Evolutionary conservation across 371 early-diverging fungal genomes (phyloP), one percentile per base, ranked within the genome.

Genomic region (Rhizomucor miehei): DNA sequence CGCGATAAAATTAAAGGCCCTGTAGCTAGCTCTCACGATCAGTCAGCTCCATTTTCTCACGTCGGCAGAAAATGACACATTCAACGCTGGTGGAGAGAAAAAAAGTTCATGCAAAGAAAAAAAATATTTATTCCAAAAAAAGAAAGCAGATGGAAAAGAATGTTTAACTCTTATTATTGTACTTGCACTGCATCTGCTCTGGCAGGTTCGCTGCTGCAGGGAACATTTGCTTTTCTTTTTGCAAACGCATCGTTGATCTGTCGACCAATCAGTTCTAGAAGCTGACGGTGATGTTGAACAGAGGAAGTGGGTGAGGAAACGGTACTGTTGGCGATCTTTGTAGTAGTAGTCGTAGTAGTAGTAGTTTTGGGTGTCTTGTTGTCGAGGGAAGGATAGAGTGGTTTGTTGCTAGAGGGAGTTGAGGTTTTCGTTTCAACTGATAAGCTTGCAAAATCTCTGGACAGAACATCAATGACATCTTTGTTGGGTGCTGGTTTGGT

Each of bases 391-490:
- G 41, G 41, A 19, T 41, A 41, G 6, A 41, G 19, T 41, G 41
- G 19, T 41, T 41, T 41, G 41, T 14, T 16, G 14, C 16, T 41
- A 12, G 41, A 41, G 16, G 6, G 4, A 11, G 38, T 10, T 51
- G 34, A 8, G 10, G 36, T 3, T 16, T 17, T 40, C 19, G 13
- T 23, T 39, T 51, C 41, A 14, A 16, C 19, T 54, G 21, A 5
- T 44, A 14, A 54, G 35, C 6, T 54, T 36, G 14, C 45, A 54
- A 54, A 36, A 25, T 54, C 54, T 0, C 37, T 54, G 23, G 43
- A 35, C 10, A 54, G 46, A n/a, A 54, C 29, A 46, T 54, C 54
- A 23, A 54, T 45, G 17, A 54, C 46, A 25, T 44, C 47, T 35
- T 54, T 54, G 36, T 54, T 54, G 5, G 29, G 29, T 8, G 29